Conservation (phyloP, 768 basidiomycete species). For the Lentinus tigrinus region DNA sequence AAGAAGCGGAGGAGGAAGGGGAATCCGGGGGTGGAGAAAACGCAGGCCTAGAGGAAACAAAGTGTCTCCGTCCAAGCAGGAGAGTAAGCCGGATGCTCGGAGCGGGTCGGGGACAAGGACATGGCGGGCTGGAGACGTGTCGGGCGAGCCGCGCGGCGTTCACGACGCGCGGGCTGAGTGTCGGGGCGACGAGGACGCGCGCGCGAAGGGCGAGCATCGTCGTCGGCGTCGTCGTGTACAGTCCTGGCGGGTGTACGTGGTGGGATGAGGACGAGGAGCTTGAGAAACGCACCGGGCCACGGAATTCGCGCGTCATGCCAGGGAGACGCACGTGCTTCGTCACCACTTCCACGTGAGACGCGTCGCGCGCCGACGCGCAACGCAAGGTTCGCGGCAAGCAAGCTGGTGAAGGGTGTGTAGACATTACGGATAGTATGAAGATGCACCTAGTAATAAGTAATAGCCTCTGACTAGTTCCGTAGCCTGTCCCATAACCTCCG, state of each 20-base stretch:
- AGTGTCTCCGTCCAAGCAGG: background rate
- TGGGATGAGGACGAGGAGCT: constrained; percentile 4
- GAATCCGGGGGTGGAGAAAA: background rate
- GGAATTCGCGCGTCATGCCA: background rate
- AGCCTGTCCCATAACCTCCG: constrained; percentile 2
- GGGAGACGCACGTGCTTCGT: background rate
- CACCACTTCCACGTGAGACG: background rate
- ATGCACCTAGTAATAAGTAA: too few species aligned
- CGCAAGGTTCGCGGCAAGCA: too few species aligned
- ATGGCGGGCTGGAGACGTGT: constrained; percentile 14
- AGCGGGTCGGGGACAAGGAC: background rate
- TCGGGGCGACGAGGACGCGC: constrained; percentile 4
- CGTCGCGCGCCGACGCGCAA: background rate
- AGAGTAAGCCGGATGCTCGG: background rate
- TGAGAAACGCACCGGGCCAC: background rate
- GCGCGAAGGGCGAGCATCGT: constrained; percentile 15
- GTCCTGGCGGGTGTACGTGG: background rate
- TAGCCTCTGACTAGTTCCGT: background rate
- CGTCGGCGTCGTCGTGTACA: background rate
- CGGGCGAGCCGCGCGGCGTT: constrained; percentile 9
- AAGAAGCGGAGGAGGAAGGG: background rate
- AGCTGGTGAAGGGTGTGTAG: too few species aligned
- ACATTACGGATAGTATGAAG: too few species aligned
- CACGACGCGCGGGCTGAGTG: background rate
- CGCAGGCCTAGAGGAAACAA: background rate